Conservation (phyloP, 176 grass and related monocot genomes). For the Pontederia crassipes region DNA sequence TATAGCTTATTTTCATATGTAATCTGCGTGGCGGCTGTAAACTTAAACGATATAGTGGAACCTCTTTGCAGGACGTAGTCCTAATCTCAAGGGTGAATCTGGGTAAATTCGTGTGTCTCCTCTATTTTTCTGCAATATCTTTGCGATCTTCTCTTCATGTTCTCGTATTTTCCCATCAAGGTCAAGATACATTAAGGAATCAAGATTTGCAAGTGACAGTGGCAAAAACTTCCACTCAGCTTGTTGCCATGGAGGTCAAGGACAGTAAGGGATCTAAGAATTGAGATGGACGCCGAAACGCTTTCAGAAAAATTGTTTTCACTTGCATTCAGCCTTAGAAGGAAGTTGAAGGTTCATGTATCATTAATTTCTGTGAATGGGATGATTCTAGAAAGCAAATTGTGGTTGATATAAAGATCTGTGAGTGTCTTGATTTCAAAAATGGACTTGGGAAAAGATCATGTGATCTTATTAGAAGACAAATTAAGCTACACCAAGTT, state of each 20-base stretch:
- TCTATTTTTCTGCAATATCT: too few relatives aligned
- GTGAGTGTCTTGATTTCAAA: conserved; percentile 44
- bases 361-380: conserved; percentile 31
- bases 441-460: conserved; percentile 45
- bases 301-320: conserved; percentile 61
- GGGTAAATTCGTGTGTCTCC: too few relatives aligned
- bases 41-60: too few relatives aligned
- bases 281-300: conserved; percentile 54
- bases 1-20: too few relatives aligned
- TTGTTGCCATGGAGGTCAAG: conserved; percentile 88
- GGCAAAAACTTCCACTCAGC: conserved; percentile 60
- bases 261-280: conserved; percentile 54
- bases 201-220: conserved; percentile 44
- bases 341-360: conserved; percentile 27
- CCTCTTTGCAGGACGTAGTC: too few relatives aligned
- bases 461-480: conserved; percentile 62
- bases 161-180: too few relatives aligned
- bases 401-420: conserved; percentile 66
- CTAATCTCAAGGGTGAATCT: too few relatives aligned
- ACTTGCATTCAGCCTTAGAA: conserved; percentile 73
- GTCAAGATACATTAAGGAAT: conserved; percentile 73
- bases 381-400: conserved; percentile 59
- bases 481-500: conserved; percentile 58
- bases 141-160: too few relatives aligned
- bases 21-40: too few relatives aligned